phyloP scores from a whole-genome alignment of 2,329 filamentous ascomycete genomes.

The Neurospora sp. region DNA sequence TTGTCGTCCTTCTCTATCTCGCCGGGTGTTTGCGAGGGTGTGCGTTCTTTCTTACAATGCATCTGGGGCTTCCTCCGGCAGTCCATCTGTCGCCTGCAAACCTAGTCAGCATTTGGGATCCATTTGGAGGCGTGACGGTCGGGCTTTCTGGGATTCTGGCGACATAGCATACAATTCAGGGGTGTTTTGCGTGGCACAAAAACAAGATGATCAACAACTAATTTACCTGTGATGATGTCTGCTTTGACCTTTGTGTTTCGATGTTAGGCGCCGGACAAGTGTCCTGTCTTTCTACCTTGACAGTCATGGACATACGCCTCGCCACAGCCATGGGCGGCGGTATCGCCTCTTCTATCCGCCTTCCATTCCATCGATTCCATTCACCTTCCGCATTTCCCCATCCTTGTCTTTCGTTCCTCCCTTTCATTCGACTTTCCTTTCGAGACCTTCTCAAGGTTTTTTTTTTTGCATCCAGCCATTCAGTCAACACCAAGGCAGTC shows the following conservation, averaged over 20 bases:
- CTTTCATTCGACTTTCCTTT: neutral
- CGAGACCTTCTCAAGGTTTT: neutral
- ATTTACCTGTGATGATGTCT: neutral
- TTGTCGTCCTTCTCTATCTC: slow-evolving; percentile 19
- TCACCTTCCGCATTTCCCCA: neutral
- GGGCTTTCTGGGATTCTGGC: slow-evolving; percentile 24
- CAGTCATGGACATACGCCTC: neutral
- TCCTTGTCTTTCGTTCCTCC: neutral
- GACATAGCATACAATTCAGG: slow-evolving; percentile 27
- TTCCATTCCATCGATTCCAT: neutral
- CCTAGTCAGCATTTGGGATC: slow-evolving; percentile 9
- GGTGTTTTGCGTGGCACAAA: slow-evolving; percentile 17
- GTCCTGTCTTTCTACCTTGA: neutral
- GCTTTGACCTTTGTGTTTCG: neutral
- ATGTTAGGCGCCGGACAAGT: neutral
- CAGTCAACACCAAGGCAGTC: neutral
- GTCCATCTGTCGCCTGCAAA: slow-evolving; percentile 16
- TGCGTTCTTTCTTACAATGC: slow-evolving; percentile 25
- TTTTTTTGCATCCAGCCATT: neutral
- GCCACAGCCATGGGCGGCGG: neutral
- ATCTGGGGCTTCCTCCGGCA: slow-evolving; percentile 13
- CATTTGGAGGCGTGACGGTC: slow-evolving; percentile 23
- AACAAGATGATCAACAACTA: neutral
- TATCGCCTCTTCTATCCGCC: neutral
- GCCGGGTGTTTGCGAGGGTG: slow-evolving; percentile 21